Percentiles rank a stretch among this genome's conserved stretches.
These are phyloP conservation scores for Hortaea sp. DNA, from an alignment of 2,329 filamentous ascomycete species.

Conservation along the genomic window DNA sequence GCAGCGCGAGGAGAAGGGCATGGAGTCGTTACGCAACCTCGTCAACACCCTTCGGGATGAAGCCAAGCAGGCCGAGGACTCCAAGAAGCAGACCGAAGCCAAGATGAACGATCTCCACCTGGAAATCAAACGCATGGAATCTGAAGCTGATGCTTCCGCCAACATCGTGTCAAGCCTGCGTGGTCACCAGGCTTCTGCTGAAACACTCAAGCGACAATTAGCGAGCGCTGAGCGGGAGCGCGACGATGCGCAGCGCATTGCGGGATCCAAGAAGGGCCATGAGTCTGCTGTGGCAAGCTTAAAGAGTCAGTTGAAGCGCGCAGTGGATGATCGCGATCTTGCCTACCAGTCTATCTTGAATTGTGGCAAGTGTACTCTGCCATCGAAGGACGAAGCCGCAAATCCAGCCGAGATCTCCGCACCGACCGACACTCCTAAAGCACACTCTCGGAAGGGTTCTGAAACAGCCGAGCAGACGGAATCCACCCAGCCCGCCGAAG, in stretches of 20 bases:
- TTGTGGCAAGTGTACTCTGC: conserved; percentile 21
- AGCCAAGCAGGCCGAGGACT: conserved; percentile 43
- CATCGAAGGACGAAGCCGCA: conserved; percentile 8
- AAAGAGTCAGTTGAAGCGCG: conserved; percentile 19
- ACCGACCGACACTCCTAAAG: conserved; percentile 8
- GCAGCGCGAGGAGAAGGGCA: conserved; percentile 42
- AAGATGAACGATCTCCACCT: conserved; percentile 30
- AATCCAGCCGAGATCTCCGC: conserved; percentile 6
- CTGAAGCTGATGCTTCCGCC: conserved; percentile 13
- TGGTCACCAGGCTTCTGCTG: conserved; percentile 7
- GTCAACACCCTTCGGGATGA: conserved; percentile 46
- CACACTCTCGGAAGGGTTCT: conserved; percentile 13
- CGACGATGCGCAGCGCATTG: conserved; percentile 14
- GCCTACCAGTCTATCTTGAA: conserved; percentile 27
- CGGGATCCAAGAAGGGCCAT: conserved; percentile 17
- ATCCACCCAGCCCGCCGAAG: conserved; percentile 15
- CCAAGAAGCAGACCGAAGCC: conserved; percentile 35
- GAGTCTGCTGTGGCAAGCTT: conserved; percentile 20
- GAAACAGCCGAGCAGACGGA: conserved; percentile 17
- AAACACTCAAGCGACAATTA: conserved; percentile 23
- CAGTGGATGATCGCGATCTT: conserved; percentile 21
- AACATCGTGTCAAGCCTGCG: conserved; percentile 12
- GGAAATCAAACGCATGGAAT: conserved; percentile 19
- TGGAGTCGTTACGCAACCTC: conserved; percentile 44
- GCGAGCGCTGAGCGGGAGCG: conserved; percentile 18